Evolutionary conservation across 179 eudicot genomes (phyloP).

Genomic region (Silene coronaria): DNA sequence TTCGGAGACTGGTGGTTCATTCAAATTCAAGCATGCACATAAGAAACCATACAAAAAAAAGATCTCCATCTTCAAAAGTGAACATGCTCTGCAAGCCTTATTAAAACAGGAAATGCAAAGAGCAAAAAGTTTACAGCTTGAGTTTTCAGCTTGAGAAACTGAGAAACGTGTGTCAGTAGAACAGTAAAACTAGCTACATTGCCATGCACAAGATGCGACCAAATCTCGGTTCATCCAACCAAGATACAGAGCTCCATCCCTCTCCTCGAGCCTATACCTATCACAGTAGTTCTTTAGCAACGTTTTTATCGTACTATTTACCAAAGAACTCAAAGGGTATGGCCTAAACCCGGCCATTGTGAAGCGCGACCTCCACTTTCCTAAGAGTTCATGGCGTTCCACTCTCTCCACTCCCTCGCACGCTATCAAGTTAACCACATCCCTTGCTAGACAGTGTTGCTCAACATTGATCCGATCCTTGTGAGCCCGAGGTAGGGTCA

Average conservation of each 20-base stretch:
- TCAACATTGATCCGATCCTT: constrained; percentile 79
- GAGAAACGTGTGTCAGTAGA: constrained; percentile 14
- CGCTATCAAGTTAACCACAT: constrained; percentile 78
- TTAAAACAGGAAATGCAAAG: constrained; percentile 5
- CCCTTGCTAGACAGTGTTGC: constrained; percentile 85
- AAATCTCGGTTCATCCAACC: constrained; percentile 82
- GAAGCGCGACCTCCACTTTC: constrained; percentile 72
- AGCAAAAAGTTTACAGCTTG: neutral
- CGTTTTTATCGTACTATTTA: constrained; percentile 62
- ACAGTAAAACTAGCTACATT: constrained; percentile 30
- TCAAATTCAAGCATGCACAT: neutral
- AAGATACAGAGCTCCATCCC: constrained; percentile 74
- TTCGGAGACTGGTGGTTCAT: neutral
- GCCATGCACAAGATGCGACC: constrained; percentile 88
- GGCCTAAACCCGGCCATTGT: constrained; percentile 76
- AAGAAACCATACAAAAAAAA: too few relatives aligned
- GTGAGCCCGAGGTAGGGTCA: constrained; percentile 53
- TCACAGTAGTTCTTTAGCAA: constrained; percentile 55
- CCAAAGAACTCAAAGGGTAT: constrained; percentile 60
- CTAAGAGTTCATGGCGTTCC: constrained; percentile 66
- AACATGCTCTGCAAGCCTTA: constrained; percentile 8
- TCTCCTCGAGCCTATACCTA: constrained; percentile 65
- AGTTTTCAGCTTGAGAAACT: neutral
- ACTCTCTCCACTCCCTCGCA: constrained; percentile 76
- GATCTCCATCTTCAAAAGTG: neutral